Evolutionary conservation across 2,329 filamentous ascomycete genomes (phyloP), one percentile per base, ranked within the genome.

Genomic region (Trichoderma cornu-damae): DNA sequence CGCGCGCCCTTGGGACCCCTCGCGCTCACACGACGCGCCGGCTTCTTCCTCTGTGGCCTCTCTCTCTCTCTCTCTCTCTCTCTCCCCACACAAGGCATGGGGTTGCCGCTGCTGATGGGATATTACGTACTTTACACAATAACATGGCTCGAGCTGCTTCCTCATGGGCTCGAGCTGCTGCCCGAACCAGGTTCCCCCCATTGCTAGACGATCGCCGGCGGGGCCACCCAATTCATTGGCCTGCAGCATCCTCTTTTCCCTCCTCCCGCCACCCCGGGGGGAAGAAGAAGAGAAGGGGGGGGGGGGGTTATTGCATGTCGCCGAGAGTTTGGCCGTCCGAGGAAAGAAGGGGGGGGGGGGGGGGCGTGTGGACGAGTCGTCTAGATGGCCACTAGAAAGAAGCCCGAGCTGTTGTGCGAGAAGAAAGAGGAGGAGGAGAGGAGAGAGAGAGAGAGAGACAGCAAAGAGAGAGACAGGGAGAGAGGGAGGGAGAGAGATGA

Each of bases 251-350:
- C 22, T 47, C 38, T 40, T 43, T 52, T 28, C 37, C 38, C 26
- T 26, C 40, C 12, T 51, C 40, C 24, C 9, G 28, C 28, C 28
- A 6, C 34, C 42, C 34, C 22, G 47, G 24, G 24, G 34, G 51
- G 38, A 30, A 56, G 61, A 46, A 37, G 49, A 40, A n/a, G n/a
- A n/a, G n/a, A n/a, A 58, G 46, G 58, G 34, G 26, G 54, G 51
- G 22, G 40, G 26, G 30, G 24, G 2, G 26, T n/a, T n/a, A n/a
- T 37, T 58, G 61, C 61, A 63, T 63, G 61, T 52, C 61, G 59
- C 62, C 62, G 62, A 63, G 62, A 60, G 60, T 61, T 59, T 56
- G 55, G 55, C 62, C 62, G 62, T 51, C 24, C 16, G 49, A 37
- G 49, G 46, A n/a, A n/a, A n/a, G n/a, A n/a, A 58, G 46, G 58